Base-by-base conservation (phyloP, 2,329 filamentous ascomycete species). In the Gliomastix tumulicola region DNA sequence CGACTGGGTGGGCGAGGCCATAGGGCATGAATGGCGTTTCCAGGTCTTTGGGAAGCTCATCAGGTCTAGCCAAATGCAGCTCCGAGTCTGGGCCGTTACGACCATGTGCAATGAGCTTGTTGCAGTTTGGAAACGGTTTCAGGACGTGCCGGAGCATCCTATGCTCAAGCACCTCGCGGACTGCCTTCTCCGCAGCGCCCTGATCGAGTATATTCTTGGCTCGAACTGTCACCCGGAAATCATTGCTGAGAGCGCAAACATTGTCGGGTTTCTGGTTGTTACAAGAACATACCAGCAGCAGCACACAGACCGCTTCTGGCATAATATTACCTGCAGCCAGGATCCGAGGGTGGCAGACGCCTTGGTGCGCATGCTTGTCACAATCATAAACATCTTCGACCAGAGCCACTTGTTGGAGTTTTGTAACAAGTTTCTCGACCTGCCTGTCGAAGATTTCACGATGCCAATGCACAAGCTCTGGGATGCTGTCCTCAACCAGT, bases 221-320 rank as follows among this genome's bases (percentile, higher is more conserved):
- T 80, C 90, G 12, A 88, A 88, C 38, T 96, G 90, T 21, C 92
- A 97, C 51, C 88, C 89, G 2, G 88, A 95, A 52, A 78, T 97
- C 36, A 92, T 94, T 16, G 71, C 74, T 23, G 79, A 88, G 46
- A 86, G 86, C 50, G 72, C 74, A 28, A 94, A 95, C 44, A 84
- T 97, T 36, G 69, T 96, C 33, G 86, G 86, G 1, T 97, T 97
- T 50, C 68, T 97, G 35, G 75, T 88, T 17, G 84, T 92, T 12
- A 92, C 86, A 0, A 71, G 72, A 37, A 82, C 78, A 12, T 95
- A 90, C 57, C 76, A 74, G 1, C 59, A 78, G 22, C 61, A 71
- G 16, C 83, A 94, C 50, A 85, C 85, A 2, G 84, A 95, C 51
- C 71, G 76, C 13, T 76, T 96, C 42, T 97, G 90, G 90, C 77